phyloP scores from a whole-genome alignment of 2,329 filamentous ascomycete species.

The Thielaviopsis punctulata region DNA sequence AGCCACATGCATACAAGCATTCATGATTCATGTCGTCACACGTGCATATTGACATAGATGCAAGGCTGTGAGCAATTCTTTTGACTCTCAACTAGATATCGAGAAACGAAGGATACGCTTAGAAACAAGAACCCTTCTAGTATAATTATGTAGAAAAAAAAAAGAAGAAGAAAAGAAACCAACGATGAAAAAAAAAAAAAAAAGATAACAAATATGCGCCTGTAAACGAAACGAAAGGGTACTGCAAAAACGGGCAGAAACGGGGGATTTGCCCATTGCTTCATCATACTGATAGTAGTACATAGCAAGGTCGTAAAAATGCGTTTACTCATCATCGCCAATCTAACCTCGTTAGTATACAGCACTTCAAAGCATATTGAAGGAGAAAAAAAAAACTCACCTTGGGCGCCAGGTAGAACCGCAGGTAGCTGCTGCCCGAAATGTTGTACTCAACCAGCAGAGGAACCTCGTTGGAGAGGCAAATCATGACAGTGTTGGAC shows the following conservation, averaged over 20 bases:
- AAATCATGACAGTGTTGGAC: slow-evolving; percentile 70
- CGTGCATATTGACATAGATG: not conserved
- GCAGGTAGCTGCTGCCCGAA: slow-evolving; percentile 67
- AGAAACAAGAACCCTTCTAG: not conserved
- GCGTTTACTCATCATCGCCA: slow-evolving; percentile 17
- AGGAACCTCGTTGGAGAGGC: slow-evolving; percentile 88
- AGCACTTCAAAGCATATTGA: not conserved
- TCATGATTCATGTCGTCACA: not conserved
- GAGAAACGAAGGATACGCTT: not conserved
- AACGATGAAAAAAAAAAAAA: not conserved
- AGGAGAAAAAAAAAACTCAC: slow-evolving; percentile 30
- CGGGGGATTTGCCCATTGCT: not conserved
- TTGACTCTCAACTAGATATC: not conserved
- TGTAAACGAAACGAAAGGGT: not conserved
- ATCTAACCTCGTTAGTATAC: slow-evolving; percentile 13
- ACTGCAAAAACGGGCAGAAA: not conserved
- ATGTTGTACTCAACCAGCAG: slow-evolving; percentile 85
- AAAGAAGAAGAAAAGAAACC: not conserved
- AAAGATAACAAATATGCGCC: not conserved
- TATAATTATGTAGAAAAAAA: not conserved
- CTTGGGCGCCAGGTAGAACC: slow-evolving; percentile 98
- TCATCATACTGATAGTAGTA: no score
- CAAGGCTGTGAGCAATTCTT: slow-evolving; percentile 6
- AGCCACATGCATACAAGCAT: no score
- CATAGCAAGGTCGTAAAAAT: slow-evolving; percentile 9